A percentile compares a stretch with the other conserved stretches of the same genome.
Evolutionary conservation across 2,329 filamentous ascomycete genomes (phyloP).

Genomic region (Ploettnerulaceae sp.): DNA sequence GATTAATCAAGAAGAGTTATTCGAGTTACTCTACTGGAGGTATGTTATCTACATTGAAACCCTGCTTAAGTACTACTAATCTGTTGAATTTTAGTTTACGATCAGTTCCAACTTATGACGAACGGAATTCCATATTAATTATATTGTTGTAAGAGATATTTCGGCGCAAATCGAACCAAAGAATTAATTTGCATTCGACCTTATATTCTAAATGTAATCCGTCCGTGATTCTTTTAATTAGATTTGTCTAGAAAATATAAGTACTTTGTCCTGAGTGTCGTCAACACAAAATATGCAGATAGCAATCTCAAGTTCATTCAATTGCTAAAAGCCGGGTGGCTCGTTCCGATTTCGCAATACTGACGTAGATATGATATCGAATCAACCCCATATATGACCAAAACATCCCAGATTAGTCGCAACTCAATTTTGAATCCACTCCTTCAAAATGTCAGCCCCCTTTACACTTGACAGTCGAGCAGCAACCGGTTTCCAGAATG

Average conservation of each 20-base stretch:
- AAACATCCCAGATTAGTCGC: too few relatives aligned
- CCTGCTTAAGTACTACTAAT: background rate
- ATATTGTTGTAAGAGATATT: background rate
- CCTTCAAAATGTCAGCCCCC: background rate
- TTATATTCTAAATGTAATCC: too few relatives aligned
- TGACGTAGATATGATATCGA: background rate
- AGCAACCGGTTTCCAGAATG: conserved; percentile 55
- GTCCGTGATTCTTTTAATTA: too few relatives aligned
- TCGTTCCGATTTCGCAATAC: conserved; percentile 3
- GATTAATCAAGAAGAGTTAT: conserved; percentile 84
- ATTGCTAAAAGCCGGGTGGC: background rate
- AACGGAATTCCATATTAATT: conserved; percentile 86
- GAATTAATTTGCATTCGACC: too few relatives aligned
- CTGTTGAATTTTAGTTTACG: conserved; percentile 59
- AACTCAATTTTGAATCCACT: background rate
- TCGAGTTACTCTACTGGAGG: conserved; percentile 79
- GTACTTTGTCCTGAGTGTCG: too few relatives aligned
- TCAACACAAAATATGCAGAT: too few relatives aligned
- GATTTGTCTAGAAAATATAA: too few relatives aligned
- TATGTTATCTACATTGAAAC: background rate
- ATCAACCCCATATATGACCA: too few relatives aligned
- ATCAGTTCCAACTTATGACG: conserved; percentile 95
- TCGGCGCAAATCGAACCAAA: background rate
- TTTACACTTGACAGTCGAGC: conserved; percentile 25
- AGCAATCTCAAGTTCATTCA: too few relatives aligned